phyloP scores from a whole-genome alignment of 352 stramenopile genomes.

The Phytopythium delawarense region DNA sequence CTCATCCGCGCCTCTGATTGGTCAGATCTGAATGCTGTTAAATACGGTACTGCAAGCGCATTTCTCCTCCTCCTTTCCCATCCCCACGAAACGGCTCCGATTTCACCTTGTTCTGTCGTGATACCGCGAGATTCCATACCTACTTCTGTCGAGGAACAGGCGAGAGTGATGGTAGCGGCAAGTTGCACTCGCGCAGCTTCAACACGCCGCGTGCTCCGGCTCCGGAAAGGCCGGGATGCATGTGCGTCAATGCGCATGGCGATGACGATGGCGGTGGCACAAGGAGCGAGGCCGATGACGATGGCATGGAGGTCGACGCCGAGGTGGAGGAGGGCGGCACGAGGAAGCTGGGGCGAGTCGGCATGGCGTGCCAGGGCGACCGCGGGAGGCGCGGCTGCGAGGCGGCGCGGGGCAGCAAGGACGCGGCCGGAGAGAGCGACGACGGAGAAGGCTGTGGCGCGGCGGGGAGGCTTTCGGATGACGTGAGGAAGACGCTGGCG shows the following conservation, averaged over 20 bases:
- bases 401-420: conserved; percentile 16
- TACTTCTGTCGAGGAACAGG: neutral
- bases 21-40: neutral
- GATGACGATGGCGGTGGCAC: no score
- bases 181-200: conserved; percentile 15
- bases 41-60: neutral
- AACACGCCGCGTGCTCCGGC: neutral
- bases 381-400: conserved; percentile 50
- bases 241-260: no score
- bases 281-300: neutral
- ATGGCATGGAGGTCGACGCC: neutral
- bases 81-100: neutral
- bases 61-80: neutral
- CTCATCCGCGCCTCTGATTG: neutral
- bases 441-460: neutral
- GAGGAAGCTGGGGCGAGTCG: neutral
- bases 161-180: conserved; percentile 29
- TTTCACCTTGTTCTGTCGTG: neutral
- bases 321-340: neutral
- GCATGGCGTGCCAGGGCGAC: neutral
- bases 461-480: neutral
- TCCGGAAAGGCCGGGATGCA: neutral
- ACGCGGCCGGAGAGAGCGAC: neutral
- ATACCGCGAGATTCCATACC: neutral
- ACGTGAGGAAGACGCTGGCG: neutral